phyloP scores from a whole-genome alignment of 768 basidiomycete genomes.

The Naganishia vaughanmartiniae region DNA sequence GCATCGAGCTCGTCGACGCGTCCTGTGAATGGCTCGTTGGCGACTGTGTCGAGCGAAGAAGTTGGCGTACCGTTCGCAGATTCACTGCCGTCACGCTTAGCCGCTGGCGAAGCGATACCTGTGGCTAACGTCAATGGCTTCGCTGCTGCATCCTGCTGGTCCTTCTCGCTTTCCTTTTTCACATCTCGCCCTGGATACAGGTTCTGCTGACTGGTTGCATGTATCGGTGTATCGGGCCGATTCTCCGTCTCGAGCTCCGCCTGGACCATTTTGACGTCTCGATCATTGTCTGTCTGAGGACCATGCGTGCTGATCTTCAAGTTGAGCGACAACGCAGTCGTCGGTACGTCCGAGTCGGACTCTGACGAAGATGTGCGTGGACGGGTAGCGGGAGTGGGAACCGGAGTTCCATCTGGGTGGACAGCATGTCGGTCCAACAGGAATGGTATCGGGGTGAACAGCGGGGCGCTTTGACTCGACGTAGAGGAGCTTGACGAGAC shows the following conservation, averaged over 20 bases:
- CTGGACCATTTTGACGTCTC: neutral
- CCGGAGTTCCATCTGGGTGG: constrained; percentile 18
- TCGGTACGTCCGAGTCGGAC: constrained; percentile 1
- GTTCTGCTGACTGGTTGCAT: neutral
- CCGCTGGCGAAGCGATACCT: neutral
- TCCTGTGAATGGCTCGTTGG: constrained; percentile 48
- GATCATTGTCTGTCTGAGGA: neutral
- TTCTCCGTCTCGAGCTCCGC: neutral
- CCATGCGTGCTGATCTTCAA: constrained; percentile 5
- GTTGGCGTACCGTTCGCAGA: neutral
- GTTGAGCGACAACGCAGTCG: constrained; percentile 7
- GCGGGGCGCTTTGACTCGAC: constrained; percentile 34
- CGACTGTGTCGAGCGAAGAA: constrained; percentile 32
- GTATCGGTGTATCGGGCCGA: constrained; percentile 16
- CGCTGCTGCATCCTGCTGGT: neutral
- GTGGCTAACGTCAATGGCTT: constrained; percentile 2
- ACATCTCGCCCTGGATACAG: neutral
- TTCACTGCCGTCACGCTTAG: neutral
- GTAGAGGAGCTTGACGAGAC: constrained; percentile 7
- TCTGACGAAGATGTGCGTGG: neutral
- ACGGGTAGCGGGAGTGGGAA: neutral
- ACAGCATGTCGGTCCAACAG: constrained; percentile 21
- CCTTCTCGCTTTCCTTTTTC: neutral
- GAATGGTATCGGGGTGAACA: constrained; percentile 53
- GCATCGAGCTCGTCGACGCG: constrained; percentile 53